These are phyloP conservation scores for Suillus americanus DNA, from an alignment of 768 basidiomycete genomes.

Conservation along the genomic window DNA sequence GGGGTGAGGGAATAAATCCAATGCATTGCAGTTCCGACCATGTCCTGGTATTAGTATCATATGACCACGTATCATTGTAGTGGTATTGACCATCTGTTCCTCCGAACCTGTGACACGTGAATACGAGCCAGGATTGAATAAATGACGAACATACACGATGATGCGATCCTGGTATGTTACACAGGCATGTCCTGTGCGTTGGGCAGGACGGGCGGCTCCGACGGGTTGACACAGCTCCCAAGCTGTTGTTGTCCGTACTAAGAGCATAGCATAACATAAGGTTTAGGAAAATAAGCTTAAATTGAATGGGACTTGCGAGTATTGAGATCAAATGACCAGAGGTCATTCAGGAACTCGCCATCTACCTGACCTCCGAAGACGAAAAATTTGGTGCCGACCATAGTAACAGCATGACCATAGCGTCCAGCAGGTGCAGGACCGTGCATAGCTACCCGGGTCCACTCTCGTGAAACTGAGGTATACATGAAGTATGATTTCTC, in stretches of 20 bases:
- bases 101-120: conserved; percentile 70
- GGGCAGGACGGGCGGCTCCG: conserved; percentile 65
- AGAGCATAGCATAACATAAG: conserved; percentile 13
- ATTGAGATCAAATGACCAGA: conserved; percentile 96
- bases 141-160: conserved; percentile 60
- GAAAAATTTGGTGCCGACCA: conserved; percentile 89
- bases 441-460: conserved; percentile 83
- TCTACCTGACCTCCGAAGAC: conserved; percentile 97
- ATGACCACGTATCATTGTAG: conserved; percentile 99
- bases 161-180: conserved; percentile 81
- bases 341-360: conserved; percentile 89
- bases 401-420: conserved; percentile 94
- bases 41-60: conserved; percentile 71
- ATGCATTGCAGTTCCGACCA: conserved; percentile 97
- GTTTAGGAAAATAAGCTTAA: not conserved
- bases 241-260: conserved; percentile 78
- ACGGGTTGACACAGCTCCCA: conserved; percentile 81
- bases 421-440: conserved; percentile 82
- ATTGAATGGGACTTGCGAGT: conserved; percentile 59
- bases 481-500: not conserved
- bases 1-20: conserved; percentile 91
- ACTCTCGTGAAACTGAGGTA: conserved; percentile 81
- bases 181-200: conserved; percentile 90
- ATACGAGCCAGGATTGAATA: conserved; percentile 15
- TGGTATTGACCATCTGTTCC: conserved; percentile 99